Base-by-base conservation (phyloP, 495 filamentous ascomycete genomes). In the Acidomyces sp. region DNA sequence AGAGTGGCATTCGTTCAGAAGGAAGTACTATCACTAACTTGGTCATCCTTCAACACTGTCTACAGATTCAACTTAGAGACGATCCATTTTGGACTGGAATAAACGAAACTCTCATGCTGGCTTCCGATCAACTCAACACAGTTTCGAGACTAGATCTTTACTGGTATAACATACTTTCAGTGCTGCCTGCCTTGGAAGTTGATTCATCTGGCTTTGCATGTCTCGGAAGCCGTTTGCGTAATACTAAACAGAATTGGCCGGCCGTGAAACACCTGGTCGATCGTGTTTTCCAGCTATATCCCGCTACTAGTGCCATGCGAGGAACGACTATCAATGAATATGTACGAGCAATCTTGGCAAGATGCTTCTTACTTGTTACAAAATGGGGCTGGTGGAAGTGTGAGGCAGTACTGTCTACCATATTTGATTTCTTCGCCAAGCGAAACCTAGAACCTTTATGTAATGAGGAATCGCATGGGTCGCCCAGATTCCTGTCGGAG, bases 381-480 rank as follows among this genome's bases (percentile, higher is more conserved):
- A 62, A 64, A 41, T 97, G 90, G 90, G 79, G 82, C 3, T 96
- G 90, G 90, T 66, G 69, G 44, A 77, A 75, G 51, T 87, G 80
- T 58, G 82, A 82, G 37, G 57, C 69, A 9, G 75, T 93, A 21
- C 71, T 97, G 28, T 79, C 80, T 15, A 73, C 68, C 0, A 67
- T 94, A 3, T 97, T 93, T 50, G 85, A 93, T 56, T 94, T 93
- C 55, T 96, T 93, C 49, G 84, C 81, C 2, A 75, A 70, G 3
- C 79, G 79, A 43, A 71, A 70, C 19, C 64, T 95, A 1, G 67
- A 72, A 24, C 78, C 87, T 54, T 57, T 97, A 28, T 70, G 69
- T 29, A 80, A 81, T 20, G 90, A 96, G 54, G 73, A 85, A 45
- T 74, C 70, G 29, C 74, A 73, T 43, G 74, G 70, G 27, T 94